phyloP scores from a whole-genome alignment of 2,329 filamentous ascomycete genomes.

The Ceratocystis harringtonii region DNA sequence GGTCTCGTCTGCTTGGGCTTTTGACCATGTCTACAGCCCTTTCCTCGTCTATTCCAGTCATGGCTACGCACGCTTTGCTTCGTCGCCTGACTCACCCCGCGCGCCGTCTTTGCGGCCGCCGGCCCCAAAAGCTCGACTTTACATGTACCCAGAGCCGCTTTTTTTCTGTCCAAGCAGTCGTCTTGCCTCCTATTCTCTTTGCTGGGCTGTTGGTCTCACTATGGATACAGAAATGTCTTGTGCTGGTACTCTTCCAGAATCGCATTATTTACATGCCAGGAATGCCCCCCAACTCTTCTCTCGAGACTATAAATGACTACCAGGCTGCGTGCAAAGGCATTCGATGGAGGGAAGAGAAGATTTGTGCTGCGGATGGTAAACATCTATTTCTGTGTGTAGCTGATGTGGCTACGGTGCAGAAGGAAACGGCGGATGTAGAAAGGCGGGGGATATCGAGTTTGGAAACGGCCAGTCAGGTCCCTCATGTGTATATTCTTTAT shows the following conservation, averaged over 20 bases:
- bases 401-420: constrained; percentile 23
- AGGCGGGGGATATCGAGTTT: constrained; percentile 9
- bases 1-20: too few relatives aligned
- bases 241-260: constrained; percentile 66
- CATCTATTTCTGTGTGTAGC: constrained; percentile 45
- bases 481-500: constrained; percentile 37
- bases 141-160: background rate
- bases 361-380: constrained; percentile 48
- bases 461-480: constrained; percentile 7
- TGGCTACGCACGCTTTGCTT: too few relatives aligned
- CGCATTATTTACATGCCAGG: constrained; percentile 72
- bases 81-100: background rate
- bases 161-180: constrained; percentile 22
- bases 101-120: background rate
- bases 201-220: constrained; percentile 47
- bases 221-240: constrained; percentile 52
- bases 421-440: background rate
- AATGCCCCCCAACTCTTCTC: constrained; percentile 53
- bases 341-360: constrained; percentile 50
- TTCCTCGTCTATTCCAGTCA: background rate
- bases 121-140: background rate
- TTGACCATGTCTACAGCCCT: background rate
- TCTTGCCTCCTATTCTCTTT: constrained; percentile 55
- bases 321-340: constrained; percentile 42
- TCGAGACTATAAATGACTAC: constrained; percentile 53